Percentiles rank a stretch among this genome's conserved stretches.
Conservation (phyloP, 306 rosid genomes). For the Vigna hirtella region DNA sequence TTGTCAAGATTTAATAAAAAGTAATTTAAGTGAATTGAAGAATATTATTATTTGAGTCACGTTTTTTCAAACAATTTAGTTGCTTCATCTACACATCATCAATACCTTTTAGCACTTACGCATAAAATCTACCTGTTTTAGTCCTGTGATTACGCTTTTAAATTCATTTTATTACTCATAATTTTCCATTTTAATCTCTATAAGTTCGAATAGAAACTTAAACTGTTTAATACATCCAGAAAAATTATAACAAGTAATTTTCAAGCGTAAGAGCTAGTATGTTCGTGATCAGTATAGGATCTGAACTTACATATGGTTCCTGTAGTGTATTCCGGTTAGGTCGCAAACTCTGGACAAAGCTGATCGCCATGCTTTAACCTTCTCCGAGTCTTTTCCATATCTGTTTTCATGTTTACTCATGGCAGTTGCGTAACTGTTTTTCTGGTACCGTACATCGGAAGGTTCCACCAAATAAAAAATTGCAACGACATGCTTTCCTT, state of each 20-base stretch:
- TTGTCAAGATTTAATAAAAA: no score
- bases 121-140: no score
- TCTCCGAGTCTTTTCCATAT: background rate
- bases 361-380: background rate
- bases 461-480: background rate
- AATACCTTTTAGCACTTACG: no score
- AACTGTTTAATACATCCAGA: background rate
- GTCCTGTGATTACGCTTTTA: background rate
- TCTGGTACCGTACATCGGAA: background rate
- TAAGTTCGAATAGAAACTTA: background rate
- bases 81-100: no score
- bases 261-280: no score
- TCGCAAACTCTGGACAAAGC: background rate
- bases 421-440: background rate
- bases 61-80: no score
- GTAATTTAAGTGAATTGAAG: rapidly evolving
- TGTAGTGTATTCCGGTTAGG: background rate
- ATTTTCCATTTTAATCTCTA: no score
- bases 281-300: background rate
- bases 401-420: background rate
- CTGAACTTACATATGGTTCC: background rate
- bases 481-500: background rate
- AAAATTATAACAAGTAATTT: no score
- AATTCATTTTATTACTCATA: background rate
- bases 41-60: no score